Conservation (phyloP, 176 grass and related monocot genomes). For the Zea mays region Zm-B73-REFERENCE-NAM-5.0 NC_050098.1:223227001-223227500, state of each 20-base stretch:
- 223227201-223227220: neutral
- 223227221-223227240: conserved; percentile 28
- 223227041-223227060: neutral
- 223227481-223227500: conserved; percentile 17
- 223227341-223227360: conserved; percentile 87
- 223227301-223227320: conserved; percentile 12
- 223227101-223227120: neutral
- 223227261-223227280: neutral
- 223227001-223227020: conserved; percentile 95
- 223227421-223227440: conserved; percentile 97
- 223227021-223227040: conserved; percentile 81
- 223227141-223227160: neutral
- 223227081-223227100: conserved; percentile 1
- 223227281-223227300: conserved; percentile 4
- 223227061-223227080: neutral
- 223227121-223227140: neutral
- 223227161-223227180: neutral
- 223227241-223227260: neutral
- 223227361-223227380: conserved; percentile 99
- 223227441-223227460: conserved; percentile 40
- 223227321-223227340: conserved; percentile 55
- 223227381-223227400: conserved; percentile 97
- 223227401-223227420: conserved; percentile 91
- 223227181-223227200: neutral
- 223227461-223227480: conserved; percentile 37